These are phyloP conservation scores for Acer yangbiense DNA, from an alignment of 345 rosid species.

Conservation along the genomic window DNA sequence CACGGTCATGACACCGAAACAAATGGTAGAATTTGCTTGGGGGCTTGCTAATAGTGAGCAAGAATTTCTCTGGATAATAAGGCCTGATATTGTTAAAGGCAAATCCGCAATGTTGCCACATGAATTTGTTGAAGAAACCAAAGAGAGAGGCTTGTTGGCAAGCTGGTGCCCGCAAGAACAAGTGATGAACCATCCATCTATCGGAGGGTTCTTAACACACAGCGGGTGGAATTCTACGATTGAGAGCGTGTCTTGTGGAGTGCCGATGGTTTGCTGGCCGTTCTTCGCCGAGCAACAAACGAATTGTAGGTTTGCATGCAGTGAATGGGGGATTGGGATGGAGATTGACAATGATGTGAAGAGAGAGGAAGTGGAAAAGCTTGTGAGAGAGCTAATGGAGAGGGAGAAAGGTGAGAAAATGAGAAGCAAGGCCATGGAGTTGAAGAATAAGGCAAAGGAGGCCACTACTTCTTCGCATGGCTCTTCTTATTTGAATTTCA, in stretches of 20 bases:
- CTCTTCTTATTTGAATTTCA: neutral
- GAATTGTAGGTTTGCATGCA: neutral
- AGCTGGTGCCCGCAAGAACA: neutral
- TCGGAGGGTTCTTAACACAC: neutral
- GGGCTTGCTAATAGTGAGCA: neutral
- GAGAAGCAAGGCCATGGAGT: neutral
- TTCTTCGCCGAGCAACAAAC: neutral
- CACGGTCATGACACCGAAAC: neutral
- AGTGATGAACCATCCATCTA: neutral
- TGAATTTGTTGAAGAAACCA: neutral
- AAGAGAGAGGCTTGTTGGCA: neutral
- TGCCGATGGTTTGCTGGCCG: neutral
- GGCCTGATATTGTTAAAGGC: neutral
- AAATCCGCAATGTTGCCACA: neutral
- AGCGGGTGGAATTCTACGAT: neutral
- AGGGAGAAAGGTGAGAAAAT: neutral
- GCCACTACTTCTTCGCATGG: neutral
- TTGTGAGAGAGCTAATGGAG: neutral
- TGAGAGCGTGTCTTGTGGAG: neutral
- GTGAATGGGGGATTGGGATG: neutral
- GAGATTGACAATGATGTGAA: slow-evolving; percentile 2
- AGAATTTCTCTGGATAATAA: neutral
- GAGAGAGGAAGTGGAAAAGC: neutral
- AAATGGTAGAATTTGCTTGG: neutral
- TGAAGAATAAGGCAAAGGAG: neutral